These are phyloP conservation scores for Samsoniella hepiali DNA, from an alignment of 2,329 filamentous ascomycete genomes.

Conservation along the genomic window DNA sequence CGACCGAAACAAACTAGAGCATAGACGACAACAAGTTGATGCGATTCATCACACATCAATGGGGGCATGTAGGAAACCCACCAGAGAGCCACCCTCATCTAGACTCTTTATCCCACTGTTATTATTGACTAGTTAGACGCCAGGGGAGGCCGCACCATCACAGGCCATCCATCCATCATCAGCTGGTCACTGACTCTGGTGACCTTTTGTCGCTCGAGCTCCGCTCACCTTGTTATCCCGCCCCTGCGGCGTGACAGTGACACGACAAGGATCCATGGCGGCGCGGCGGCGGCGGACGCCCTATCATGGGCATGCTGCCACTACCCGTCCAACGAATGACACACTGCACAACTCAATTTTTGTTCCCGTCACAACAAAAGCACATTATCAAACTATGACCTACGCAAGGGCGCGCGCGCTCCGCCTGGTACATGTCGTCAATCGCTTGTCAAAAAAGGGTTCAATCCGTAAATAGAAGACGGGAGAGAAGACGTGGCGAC, in stretches of 20 bases:
- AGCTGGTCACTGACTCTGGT: conserved; percentile 8
- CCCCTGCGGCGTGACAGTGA: background rate
- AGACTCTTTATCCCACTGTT: too few relatives aligned
- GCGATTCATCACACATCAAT: background rate
- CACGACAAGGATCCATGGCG: background rate
- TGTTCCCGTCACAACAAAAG: too few relatives aligned
- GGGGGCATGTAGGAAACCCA: too few relatives aligned
- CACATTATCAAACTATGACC: too few relatives aligned
- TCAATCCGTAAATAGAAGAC: too few relatives aligned
- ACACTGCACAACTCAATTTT: too few relatives aligned
- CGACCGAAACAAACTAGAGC: background rate
- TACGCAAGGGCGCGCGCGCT: too few relatives aligned
- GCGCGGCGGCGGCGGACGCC: background rate
- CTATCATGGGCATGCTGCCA: background rate
- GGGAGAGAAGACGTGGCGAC: background rate
- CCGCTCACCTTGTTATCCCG: background rate
- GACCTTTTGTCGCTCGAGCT: background rate
- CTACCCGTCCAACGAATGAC: background rate
- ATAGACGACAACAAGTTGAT: background rate
- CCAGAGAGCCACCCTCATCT: too few relatives aligned
- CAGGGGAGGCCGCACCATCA: background rate
- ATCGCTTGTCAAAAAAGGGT: too few relatives aligned
- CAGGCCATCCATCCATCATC: background rate
- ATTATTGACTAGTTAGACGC: background rate
- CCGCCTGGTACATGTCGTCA: too few relatives aligned